Base-by-base conservation (phyloP, 2,329 filamentous ascomycete genomes). In the Hymenoscyphus repandus region DNA sequence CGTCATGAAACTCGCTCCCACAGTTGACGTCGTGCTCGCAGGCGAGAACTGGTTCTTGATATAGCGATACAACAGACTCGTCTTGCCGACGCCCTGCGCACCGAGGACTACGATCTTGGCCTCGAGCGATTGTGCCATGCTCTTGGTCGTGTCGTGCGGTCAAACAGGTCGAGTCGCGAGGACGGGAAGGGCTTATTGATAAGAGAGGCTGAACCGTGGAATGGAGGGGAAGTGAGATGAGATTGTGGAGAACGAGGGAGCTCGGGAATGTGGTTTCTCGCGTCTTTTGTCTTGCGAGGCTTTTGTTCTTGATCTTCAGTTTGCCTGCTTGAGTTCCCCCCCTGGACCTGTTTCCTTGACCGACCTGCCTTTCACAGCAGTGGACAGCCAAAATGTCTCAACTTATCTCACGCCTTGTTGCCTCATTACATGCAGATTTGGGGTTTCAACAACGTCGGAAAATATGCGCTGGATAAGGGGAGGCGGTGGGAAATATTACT, bases 61-160 rank as follows among this genome's bases (percentile, higher is more conserved):
- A 30, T 85, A 90, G 57, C 87, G 82, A 72, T 83, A 85, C 30
- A 90, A 83, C 39, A 90, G 77, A 12, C 83, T 86, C 11, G 87
- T 90, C 73, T 90, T 91, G 64, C 86, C 86, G 50, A 90, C 86
- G 67, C 84, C 83, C 70, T 90, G 87, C 47, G 85, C 81, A 67
- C 87, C 87, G 63, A 91, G 80, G 53, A 91, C 85, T 60, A 91
- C 87, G 55, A 91, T 89, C 70, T 91, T 91, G 66, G 87, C 87
- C 73, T 91, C 87, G 64, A 91, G 80, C 41, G 85, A 85, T 62
- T 56, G 65, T 42, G 48, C 71, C 66, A 54, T 70, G 37, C 34
- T 46, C 18, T 22, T 38, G 41, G 5, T 45, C 13, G 41, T 27
- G 10, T 43, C 5, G 40, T 27, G 30, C 27, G n/a, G n/a, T 42